Percentiles rank a stretch among this genome's conserved stretches.
Conservation (phyloP, 2,329 filamentous ascomycete genomes). For the Sporothrix euskadiensis region DNA sequence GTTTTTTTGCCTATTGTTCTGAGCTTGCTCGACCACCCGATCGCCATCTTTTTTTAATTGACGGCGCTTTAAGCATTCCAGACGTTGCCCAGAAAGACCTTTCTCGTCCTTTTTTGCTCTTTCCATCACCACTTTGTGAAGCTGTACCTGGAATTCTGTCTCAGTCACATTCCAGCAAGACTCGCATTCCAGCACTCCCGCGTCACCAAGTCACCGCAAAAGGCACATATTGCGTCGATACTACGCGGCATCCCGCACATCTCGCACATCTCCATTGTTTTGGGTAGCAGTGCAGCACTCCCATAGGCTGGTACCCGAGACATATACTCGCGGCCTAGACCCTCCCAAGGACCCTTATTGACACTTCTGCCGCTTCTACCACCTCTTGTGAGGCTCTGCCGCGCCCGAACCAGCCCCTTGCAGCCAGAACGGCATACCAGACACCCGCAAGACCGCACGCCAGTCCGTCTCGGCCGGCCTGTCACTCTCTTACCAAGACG, state of each 20-base stretch:
- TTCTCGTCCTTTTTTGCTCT: neutral
- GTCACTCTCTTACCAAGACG: neutral
- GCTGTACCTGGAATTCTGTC: constrained; percentile 16
- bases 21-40: neutral
- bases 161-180: constrained; percentile 19
- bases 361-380: neutral
- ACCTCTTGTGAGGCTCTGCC: neutral
- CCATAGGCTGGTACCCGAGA: constrained; percentile 10
- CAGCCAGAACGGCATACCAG: constrained; percentile 7
- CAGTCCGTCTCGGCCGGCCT: neutral
- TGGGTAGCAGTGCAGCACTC: constrained; percentile 2
- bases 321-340: neutral
- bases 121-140: neutral
- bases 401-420: constrained; percentile 9
- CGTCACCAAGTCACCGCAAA: neutral
- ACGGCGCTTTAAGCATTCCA: constrained; percentile 20
- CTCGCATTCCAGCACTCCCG: constrained; percentile 15
- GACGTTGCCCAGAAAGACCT: neutral
- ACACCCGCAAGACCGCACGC: neutral
- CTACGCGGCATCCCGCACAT: neutral
- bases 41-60: constrained; percentile 7
- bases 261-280: neutral
- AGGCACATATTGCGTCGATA: neutral
- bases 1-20: constrained; percentile 4
- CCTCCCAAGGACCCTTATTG: neutral